These are phyloP conservation scores for Collybia sp. DNA, from an alignment of 768 basidiomycete genomes.

Conservation along the genomic window DNA sequence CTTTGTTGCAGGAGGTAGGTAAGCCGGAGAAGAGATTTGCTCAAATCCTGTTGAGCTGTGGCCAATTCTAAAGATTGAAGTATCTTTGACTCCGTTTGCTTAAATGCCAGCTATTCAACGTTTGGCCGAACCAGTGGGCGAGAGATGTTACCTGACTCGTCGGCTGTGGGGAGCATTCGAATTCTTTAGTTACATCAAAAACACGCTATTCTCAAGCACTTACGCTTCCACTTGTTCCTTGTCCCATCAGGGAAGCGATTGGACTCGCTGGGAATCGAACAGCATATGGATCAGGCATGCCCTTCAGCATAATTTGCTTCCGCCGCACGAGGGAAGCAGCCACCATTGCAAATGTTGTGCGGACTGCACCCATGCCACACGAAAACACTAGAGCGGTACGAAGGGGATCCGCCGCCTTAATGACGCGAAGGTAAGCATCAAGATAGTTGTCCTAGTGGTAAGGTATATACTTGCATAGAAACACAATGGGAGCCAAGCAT, in stretches of 20 bases:
- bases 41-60: constrained; percentile 75
- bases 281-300: constrained; percentile 77
- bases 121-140: not conserved
- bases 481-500: constrained; percentile 7
- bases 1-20: constrained; percentile 81
- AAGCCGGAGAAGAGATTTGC: constrained; percentile 67
- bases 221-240: constrained; percentile 45
- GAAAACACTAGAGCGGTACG: constrained; percentile 86
- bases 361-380: constrained; percentile 95
- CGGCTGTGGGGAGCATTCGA: constrained; percentile 9
- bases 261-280: constrained; percentile 23
- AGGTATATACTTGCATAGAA: not conserved
- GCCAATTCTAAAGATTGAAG: constrained; percentile 68
- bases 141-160: constrained; percentile 15
- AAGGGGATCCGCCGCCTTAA: constrained; percentile 75
- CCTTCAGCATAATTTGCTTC: constrained; percentile 62
- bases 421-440: constrained; percentile 84
- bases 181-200: not conserved
- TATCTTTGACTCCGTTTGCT: constrained; percentile 56
- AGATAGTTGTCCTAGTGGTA: constrained; percentile 82
- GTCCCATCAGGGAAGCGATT: constrained; percentile 19
- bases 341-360: constrained; percentile 97
- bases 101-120: constrained; percentile 5
- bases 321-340: constrained; percentile 84
- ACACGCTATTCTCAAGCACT: constrained; percentile 5